These are phyloP conservation scores for Rhizoclosmatium sp. DNA, from an alignment of 192 early-diverging fungal genomes.

Conservation along the genomic window DNA sequence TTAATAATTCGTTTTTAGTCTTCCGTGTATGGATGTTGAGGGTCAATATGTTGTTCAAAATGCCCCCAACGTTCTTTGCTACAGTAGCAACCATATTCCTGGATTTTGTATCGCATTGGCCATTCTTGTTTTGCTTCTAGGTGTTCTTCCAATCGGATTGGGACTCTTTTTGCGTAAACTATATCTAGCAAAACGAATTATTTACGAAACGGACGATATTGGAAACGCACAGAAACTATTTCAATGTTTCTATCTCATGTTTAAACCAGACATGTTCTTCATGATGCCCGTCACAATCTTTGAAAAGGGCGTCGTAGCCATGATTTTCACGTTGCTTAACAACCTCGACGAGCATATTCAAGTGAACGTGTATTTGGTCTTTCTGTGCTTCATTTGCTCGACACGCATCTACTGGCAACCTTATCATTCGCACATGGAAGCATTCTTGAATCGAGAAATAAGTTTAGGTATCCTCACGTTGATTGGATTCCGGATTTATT, in stretches of 20 bases:
- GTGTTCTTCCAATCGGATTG: not conserved
- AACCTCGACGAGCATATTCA: not conserved
- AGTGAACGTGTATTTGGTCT: constrained; percentile 1
- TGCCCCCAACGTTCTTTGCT: not conserved
- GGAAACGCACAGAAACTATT: not conserved
- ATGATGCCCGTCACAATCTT: constrained; percentile 11
- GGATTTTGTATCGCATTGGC: not conserved
- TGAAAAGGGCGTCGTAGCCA: constrained; percentile 13
- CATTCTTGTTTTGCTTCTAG: constrained; percentile 18
- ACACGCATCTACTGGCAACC: constrained; percentile 25
- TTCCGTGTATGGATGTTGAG: constrained; percentile 7
- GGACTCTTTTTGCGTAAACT: not conserved
- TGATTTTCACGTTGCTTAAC: constrained; percentile 5
- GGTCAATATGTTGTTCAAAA: constrained; percentile 1
- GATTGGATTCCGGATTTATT: constrained; percentile 10
- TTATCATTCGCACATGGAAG: constrained; percentile 16
- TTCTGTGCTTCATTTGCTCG: constrained; percentile 6
- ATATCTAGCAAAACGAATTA: not conserved
- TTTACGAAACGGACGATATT: constrained; percentile 2
- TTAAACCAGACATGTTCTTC: constrained; percentile 11
- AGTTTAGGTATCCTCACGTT: constrained; percentile 12
- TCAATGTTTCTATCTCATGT: constrained; percentile 5
- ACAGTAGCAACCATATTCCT: not conserved
- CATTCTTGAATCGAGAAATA: constrained; percentile 32
- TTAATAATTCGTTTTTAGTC: not conserved